Conservation (phyloP, 2,329 filamentous ascomycete genomes). For the Aspergillus brasiliensis region DNA sequence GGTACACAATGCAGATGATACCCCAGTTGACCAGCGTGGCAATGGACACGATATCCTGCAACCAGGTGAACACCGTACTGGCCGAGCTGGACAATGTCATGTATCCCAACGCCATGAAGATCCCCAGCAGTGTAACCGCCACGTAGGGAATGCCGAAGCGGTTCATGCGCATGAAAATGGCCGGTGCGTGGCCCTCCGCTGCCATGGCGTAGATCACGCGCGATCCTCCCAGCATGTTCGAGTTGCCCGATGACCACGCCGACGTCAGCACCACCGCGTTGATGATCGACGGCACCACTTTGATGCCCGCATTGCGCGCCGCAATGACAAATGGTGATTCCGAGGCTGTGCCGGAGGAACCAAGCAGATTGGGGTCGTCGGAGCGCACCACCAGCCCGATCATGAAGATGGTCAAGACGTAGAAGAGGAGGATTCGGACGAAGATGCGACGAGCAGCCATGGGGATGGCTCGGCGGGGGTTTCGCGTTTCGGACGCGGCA, state of each 20-base stretch:
- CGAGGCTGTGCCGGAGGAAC: constrained; percentile 42
- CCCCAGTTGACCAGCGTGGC: constrained; percentile 56
- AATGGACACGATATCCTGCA: constrained; percentile 59
- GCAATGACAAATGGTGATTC: constrained; percentile 58
- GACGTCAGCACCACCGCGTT: constrained; percentile 44
- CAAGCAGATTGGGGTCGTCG: constrained; percentile 49
- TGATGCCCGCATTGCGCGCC: constrained; percentile 49
- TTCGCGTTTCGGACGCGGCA: constrained; percentile 56
- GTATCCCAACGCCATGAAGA: constrained; percentile 63
- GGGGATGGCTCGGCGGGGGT: constrained; percentile 55
- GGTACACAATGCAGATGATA: constrained; percentile 57
- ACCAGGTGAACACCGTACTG: constrained; percentile 63
- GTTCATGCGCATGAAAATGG: constrained; percentile 40
- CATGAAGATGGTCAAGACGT: constrained; percentile 59
- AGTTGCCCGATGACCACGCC: constrained; percentile 48
- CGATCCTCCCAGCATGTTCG: constrained; percentile 40
- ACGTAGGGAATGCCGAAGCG: constrained; percentile 57
- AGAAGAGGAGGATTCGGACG: constrained; percentile 58
- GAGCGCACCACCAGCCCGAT: constrained; percentile 54
- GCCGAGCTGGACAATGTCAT: constrained; percentile 61
- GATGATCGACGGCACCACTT: constrained; percentile 40
- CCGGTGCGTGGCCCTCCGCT: constrained; percentile 41
- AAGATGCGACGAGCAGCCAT: constrained; percentile 57
- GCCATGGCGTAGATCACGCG: constrained; percentile 43
- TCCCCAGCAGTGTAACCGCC: constrained; percentile 53